Base-by-base conservation (phyloP, 768 basidiomycete species). In the Suillus sp. region DNA sequence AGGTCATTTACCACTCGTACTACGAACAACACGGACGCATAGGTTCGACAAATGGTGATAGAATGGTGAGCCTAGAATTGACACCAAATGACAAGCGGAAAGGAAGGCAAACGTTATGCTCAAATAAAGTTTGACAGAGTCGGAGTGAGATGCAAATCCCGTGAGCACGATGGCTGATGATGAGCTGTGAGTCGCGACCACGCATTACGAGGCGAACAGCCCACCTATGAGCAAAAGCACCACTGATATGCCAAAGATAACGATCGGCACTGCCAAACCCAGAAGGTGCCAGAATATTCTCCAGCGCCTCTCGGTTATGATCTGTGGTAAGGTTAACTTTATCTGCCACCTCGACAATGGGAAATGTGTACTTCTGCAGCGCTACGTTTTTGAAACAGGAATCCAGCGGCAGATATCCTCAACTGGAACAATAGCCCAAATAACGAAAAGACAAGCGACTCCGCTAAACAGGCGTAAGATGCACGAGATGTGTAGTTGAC, bases 121-220 rank as follows among this genome's bases (percentile, higher is more conserved):
- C 20, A 53, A 5, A 34, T 34, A 53, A 13, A 53, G 11, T 13
- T n/a, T 20, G 20, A 53, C 51, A 16, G 11, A 13, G 13, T n/a
- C 10, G 20, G 51, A 34, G 20, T 53, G 20, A 34, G 51, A 53
- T 13, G 32, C 4, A 11, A 53, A n/a, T 0, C 32, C 51, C 1
- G 51, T 53, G 51, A 53, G 20, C 20, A 53, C 51, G 20, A 53
- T 53, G 2, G 51, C 51, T 53, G 20, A 53, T n/a, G 48, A 50
- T 30, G 20, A 20, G 18, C 27, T 4, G 32, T 13, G 30, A 53
- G 30, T 20, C 30, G 20, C 5, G 18, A 32, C 16, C 18, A 32
- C 51, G 4, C 51, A 53, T 32, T 6, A 53, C 30, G 14, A 53
- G 51, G 30, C 20, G 30, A 20, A 53, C 18, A 6, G 30, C 30